phyloP scores from a whole-genome alignment of 768 basidiomycete species.

The Tremella fuciformis region DNA sequence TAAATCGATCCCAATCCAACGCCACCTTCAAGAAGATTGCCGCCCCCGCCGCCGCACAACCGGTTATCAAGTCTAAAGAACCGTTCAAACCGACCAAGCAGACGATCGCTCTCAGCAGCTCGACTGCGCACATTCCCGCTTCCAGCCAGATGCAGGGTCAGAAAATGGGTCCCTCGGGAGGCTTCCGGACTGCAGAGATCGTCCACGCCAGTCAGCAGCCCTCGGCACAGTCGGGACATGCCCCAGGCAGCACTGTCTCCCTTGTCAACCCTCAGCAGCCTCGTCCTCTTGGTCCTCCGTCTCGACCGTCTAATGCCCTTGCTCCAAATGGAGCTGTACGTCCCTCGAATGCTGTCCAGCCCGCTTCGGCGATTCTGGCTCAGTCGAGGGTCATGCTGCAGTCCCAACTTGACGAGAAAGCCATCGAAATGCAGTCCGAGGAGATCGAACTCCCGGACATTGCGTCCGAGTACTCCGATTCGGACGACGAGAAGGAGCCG shows the following conservation, averaged over 20 bases:
- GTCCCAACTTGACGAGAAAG: slow-evolving; percentile 24
- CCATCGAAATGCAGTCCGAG: slow-evolving; percentile 29
- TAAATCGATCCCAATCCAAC: slow-evolving; percentile 22
- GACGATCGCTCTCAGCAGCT: slow-evolving; percentile 11
- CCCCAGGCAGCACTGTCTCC: slow-evolving; percentile 28
- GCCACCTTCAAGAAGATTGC: slow-evolving; percentile 20
- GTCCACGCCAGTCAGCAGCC: background rate
- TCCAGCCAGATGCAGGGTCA: background rate
- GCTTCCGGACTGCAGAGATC: slow-evolving; percentile 33
- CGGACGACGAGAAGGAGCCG: slow-evolving; percentile 74
- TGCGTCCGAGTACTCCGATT: slow-evolving; percentile 91
- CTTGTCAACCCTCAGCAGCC: slow-evolving; percentile 20
- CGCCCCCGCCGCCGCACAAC: slow-evolving; percentile 1
- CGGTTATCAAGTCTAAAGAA: slow-evolving; percentile 28
- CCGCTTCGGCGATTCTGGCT: slow-evolving; percentile 25
- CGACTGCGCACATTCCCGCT: background rate
- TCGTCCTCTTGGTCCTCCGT: slow-evolving; percentile 40
- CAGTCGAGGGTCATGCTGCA: slow-evolving; percentile 38
- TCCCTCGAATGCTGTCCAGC: slow-evolving; percentile 2
- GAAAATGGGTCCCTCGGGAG: slow-evolving; percentile 34
- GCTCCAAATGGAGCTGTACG: background rate
- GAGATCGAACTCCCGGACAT: slow-evolving; percentile 77
- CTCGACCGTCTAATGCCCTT: slow-evolving; percentile 28
- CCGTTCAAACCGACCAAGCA: slow-evolving; percentile 28
- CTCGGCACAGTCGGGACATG: slow-evolving; percentile 5